These are phyloP conservation scores for Pythium periplocum DNA, from an alignment of 352 stramenopile species.

Conservation along the genomic window DNA sequence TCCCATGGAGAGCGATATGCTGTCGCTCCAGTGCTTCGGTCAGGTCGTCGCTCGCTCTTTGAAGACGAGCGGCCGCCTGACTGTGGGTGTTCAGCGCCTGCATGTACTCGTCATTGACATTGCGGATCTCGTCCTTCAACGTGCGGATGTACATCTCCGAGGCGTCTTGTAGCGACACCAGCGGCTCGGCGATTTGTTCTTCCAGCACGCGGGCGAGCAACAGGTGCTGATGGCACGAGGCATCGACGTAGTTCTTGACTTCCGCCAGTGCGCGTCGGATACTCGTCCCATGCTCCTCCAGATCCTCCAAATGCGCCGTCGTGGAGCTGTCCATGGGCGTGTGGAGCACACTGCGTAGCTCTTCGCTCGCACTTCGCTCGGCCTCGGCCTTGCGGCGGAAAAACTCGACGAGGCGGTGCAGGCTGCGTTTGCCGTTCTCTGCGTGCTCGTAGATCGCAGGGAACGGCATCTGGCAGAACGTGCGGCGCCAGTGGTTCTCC, in stretches of 20 bases:
- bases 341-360: slow-evolving; percentile 49
- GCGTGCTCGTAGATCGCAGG: slow-evolving; percentile 73
- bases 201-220: slow-evolving; percentile 73
- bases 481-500: slow-evolving; percentile 84
- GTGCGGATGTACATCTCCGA: slow-evolving; percentile 78
- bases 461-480: slow-evolving; percentile 85
- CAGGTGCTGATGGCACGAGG: slow-evolving; percentile 59
- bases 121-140: slow-evolving; percentile 68
- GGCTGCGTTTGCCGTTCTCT: slow-evolving; percentile 68
- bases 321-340: slow-evolving; percentile 18
- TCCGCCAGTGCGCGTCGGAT: slow-evolving; percentile 55
- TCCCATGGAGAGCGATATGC: slow-evolving; percentile 61
- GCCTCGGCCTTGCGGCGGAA: slow-evolving; percentile 60
- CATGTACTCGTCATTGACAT: slow-evolving; percentile 69
- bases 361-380: slow-evolving; percentile 53
- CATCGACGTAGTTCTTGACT: slow-evolving; percentile 56
- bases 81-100: slow-evolving; percentile 32
- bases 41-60: slow-evolving; percentile 39
- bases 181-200: slow-evolving; percentile 72
- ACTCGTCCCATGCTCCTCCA: slow-evolving; percentile 68
- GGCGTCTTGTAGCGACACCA: slow-evolving; percentile 70
- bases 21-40: slow-evolving; percentile 54
- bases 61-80: slow-evolving; percentile 28
- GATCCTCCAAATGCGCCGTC: slow-evolving; percentile 33
- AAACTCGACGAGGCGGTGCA: slow-evolving; percentile 67